Conservation (phyloP, 805 yeast species). For the Metschnikowia cerradonensis region DNA sequence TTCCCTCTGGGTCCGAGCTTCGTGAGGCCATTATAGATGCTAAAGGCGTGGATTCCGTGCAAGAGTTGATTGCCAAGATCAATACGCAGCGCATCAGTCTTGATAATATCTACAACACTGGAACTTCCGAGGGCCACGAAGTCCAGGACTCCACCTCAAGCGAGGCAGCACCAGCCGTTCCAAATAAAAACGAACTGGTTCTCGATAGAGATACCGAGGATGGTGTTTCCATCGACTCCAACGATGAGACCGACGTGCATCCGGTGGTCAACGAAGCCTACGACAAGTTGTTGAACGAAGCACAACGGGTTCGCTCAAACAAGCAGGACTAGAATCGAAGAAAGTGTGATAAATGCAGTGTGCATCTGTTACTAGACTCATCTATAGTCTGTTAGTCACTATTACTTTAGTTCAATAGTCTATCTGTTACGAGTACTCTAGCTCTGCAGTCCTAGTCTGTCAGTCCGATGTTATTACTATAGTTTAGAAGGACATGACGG, state of each 20-base stretch:
- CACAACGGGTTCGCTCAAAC: constrained; percentile 60
- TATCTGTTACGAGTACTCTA: too few species aligned
- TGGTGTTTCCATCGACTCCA: constrained; percentile 27
- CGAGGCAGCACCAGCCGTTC: not conserved
- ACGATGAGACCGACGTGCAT: constrained; percentile 22
- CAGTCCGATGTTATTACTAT: too few species aligned
- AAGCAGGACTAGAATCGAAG: constrained; percentile 12
- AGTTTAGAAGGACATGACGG: too few species aligned
- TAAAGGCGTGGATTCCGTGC: constrained; percentile 68
- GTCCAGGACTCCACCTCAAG: not conserved
- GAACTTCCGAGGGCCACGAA: constrained; percentile 6
- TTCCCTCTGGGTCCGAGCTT: constrained; percentile 54
- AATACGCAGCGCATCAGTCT: constrained; percentile 49
- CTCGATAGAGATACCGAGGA: constrained; percentile 14
- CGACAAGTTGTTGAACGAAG: constrained; percentile 66
- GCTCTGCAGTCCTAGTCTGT: too few species aligned
- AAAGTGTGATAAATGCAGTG: too few species aligned
- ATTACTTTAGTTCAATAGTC: too few species aligned
- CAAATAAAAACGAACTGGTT: not conserved
- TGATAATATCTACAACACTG: constrained; percentile 42
- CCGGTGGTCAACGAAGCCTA: constrained; percentile 67
- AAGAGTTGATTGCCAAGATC: constrained; percentile 63
- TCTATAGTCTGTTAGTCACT: too few species aligned
- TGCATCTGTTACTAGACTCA: too few species aligned
- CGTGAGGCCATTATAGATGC: constrained; percentile 66